Base-by-base conservation (phyloP, 768 basidiomycete species). In the Boletus huronensis region DNA sequence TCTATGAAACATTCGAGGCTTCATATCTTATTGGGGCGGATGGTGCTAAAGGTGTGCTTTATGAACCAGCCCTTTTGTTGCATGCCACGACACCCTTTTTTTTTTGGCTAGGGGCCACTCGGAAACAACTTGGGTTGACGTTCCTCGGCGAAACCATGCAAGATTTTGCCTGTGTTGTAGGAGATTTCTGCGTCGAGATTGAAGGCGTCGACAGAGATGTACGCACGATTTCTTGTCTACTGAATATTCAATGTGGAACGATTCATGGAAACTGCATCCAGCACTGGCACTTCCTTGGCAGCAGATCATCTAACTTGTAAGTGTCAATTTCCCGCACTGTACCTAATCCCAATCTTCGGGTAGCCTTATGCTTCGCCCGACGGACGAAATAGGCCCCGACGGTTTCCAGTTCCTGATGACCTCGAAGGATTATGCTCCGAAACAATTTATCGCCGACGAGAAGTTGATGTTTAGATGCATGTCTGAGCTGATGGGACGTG, bases 11-110 rank as follows among this genome's bases (percentile, higher is more conserved):
- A 3, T 54, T 68, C 6, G 60, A 53, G 8, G 62, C 58, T n/a
- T 61, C 67, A 2, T 78, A 66, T 58, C 57, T 81, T 1, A 62
- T 79, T 14, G 77, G 77, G 2, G 64, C 72, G 0, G 80, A 79
- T 54, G 76, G 77, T 16, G 78, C 74, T 0, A 67, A 54, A 45
- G 60, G 69, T 66, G 14, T n/a, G 62, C 11, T 45, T 31, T 19
- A 23, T 25, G 5, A 23, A 19, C 17, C 17, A 14, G 17, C 11
- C 42, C 9, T 14, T 44, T 25, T 14, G 5, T 32, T n/a, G n/a
- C 13, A 19, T 28, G 35, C 6, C 13, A 17, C 26, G 6, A 6
- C n/a, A n/a, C 25, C 23, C 19, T 19, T 3, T 11, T 45, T 39
- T 23, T 28, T 28, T 31, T 13, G 29, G 16, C 31, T 32, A 76